Conservation (phyloP, 2,329 filamentous ascomycete species). For the Diaporthe ampelina region DNA sequence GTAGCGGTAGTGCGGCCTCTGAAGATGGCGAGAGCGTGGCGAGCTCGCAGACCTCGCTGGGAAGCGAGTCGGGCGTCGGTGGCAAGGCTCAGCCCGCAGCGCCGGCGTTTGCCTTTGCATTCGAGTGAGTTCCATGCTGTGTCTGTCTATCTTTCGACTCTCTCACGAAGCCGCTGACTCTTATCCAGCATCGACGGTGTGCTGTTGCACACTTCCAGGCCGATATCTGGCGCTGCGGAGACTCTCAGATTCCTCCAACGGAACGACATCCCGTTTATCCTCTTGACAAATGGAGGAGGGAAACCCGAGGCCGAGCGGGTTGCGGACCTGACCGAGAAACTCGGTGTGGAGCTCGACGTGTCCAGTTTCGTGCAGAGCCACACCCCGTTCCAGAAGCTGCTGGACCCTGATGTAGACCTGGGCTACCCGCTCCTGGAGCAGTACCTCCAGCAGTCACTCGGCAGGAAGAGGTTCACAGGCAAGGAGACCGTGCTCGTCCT, state of each 20-base stretch:
- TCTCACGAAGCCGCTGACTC: neutral
- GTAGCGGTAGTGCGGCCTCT: neutral
- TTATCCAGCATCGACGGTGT: slow-evolving; percentile 86
- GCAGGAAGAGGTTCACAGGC: slow-evolving; percentile 54
- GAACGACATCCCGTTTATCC: slow-evolving; percentile 88
- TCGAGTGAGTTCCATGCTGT: slow-evolving; percentile 48
- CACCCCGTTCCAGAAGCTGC: slow-evolving; percentile 85
- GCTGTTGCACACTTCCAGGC: slow-evolving; percentile 84
- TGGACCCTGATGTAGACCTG: slow-evolving; percentile 61
- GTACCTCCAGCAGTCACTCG: slow-evolving; percentile 19
- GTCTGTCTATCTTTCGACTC: neutral
- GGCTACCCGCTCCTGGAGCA: slow-evolving; percentile 42
- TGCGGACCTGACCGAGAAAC: slow-evolving; percentile 74
- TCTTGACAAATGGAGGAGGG: slow-evolving; percentile 96
- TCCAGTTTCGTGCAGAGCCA: slow-evolving; percentile 89
- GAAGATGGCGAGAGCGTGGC: slow-evolving; percentile 21
- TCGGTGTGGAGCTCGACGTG: slow-evolving; percentile 74
- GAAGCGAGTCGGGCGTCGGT: neutral
- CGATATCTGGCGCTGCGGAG: slow-evolving; percentile 83
- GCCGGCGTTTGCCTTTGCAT: slow-evolving; percentile 42
- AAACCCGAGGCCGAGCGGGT: slow-evolving; percentile 83
- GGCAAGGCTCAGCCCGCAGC: neutral
- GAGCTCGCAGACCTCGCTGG: slow-evolving; percentile 25
- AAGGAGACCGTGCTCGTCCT: slow-evolving; percentile 81
- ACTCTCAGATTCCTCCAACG: slow-evolving; percentile 80